These are phyloP conservation scores for Albophoma yamanashiensis DNA, from an alignment of 2,329 filamentous ascomycete genomes.

Conservation along the genomic window DNA sequence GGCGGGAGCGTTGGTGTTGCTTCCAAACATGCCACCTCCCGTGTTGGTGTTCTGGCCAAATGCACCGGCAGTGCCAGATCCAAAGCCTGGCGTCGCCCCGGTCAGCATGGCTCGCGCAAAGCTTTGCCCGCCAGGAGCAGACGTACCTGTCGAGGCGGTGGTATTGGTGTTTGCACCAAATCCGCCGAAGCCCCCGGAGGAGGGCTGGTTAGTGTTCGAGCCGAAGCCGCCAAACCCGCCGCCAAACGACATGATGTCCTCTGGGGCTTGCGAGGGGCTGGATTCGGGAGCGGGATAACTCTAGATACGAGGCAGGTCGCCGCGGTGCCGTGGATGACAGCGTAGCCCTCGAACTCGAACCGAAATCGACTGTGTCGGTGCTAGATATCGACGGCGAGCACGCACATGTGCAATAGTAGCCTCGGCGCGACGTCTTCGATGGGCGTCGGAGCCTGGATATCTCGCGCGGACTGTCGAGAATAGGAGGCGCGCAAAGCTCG, in stretches of 20 bases:
- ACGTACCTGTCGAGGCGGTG: constrained; percentile 41
- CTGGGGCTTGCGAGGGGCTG: constrained; percentile 1
- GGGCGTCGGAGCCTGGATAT: background rate
- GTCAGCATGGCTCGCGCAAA: constrained; percentile 13
- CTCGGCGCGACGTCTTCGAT: background rate
- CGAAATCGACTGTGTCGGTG: background rate
- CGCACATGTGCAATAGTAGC: background rate
- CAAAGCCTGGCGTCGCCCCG: constrained; percentile 17
- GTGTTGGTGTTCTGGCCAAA: constrained; percentile 32
- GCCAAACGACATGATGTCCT: constrained; percentile 42
- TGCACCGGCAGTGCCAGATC: constrained; percentile 19
- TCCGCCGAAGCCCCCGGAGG: constrained; percentile 41
- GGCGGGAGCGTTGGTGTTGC: constrained; percentile 12
- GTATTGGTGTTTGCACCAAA: constrained; percentile 36
- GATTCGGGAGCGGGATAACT: background rate
- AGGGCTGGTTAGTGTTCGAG: constrained; percentile 32
- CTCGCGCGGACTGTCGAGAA: background rate
- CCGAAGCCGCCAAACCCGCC: constrained; percentile 48
- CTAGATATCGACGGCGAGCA: background rate
- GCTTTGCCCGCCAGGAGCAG: constrained; percentile 5
- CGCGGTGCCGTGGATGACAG: background rate
- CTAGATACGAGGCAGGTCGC: background rate
- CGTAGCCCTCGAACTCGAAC: background rate
- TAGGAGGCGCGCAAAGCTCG: background rate
- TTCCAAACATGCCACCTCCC: constrained; percentile 35